Base-by-base conservation (phyloP, 129 eudicot genomes). In the Dittrichia graveolens region DNA sequence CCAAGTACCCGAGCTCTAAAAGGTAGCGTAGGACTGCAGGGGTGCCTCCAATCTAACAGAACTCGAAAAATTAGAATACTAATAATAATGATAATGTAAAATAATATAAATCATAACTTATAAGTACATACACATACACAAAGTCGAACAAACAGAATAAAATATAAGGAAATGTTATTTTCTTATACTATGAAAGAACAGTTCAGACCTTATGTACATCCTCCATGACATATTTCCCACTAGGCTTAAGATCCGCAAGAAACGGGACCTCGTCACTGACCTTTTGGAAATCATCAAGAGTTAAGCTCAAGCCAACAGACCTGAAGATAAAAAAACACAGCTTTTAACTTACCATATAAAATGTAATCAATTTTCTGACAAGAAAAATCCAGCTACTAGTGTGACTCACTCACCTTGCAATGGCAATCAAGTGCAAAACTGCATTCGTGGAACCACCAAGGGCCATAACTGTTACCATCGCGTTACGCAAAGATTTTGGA, bases 371-470 rank as follows among this genome's bases (percentile, higher is more conserved):
- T 2, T 24, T 24, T 24, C 31, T 24, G 6, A 67, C 8, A 61
- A 38, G 2, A 62, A 60, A 44, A 24, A 49, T 14, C 43, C 19
- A 43, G 8, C 41, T 16, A 3, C 65, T 45, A 4, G 63, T 11
- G 58, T n/a, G n/a, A n/a, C n/a, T 38, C 71, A 39, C 85, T 76
- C 19, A 91, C 99, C 92, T 91, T 34, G 99, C 99, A 56, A 95
- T 95, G 56, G 97, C 99, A 74, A 95, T 95, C 74, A 95, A 83
- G 81, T 95, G 99, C 63, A 95, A 77, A 61, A 95, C 99, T 11
- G 99, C 99, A 83, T 95, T 95, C 35, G 99, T 95, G 45, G 99
- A 95, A 48, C 99, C 99, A 40, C 99, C 99, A 9, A 95, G 84
- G 61, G 99, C 99, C 99, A 95, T 95, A 73, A 95, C 99, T 39